phyloP scores from a whole-genome alignment of 1,284 basidiomycete species.

The Trametes polyzona region DNA sequence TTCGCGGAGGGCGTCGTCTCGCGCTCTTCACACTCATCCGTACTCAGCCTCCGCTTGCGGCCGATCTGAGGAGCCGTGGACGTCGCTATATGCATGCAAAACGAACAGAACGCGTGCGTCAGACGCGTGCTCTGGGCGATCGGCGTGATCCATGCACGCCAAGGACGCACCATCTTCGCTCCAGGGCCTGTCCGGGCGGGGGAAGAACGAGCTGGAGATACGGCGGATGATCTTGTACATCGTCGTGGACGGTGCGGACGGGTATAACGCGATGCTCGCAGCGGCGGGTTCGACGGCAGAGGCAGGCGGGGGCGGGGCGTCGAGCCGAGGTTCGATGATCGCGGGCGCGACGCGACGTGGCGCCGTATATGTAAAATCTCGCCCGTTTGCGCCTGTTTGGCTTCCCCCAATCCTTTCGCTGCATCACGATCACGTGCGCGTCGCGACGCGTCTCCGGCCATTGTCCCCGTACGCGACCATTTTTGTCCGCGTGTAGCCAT shows the following conservation, averaged over 20 bases:
- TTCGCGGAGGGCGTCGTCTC: conserved; percentile 46
- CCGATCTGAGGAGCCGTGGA: conserved; percentile 72
- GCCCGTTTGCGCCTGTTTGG: conserved; percentile 23
- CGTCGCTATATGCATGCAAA: conserved; percentile 51
- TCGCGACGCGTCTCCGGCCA: background rate
- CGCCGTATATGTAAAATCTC: conserved; percentile 16
- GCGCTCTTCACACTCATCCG: conserved; percentile 50
- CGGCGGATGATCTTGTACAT: conserved; percentile 76
- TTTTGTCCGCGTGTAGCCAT: too few species aligned
- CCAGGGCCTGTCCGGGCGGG: conserved; percentile 73
- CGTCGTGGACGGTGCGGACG: conserved; percentile 1
- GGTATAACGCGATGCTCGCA: conserved; percentile 3
- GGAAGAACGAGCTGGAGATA: conserved; percentile 71
- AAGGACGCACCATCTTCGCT: conserved; percentile 68
- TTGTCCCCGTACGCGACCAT: background rate
- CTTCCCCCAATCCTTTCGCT: conserved; percentile 5
- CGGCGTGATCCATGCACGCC: conserved; percentile 6
- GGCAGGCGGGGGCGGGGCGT: background rate
- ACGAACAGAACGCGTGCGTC: conserved; percentile 18
- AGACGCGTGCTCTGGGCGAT: conserved; percentile 22
- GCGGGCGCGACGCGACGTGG: conserved; percentile 28
- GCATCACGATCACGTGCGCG: conserved; percentile 19
- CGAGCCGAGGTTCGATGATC: conserved; percentile 17
- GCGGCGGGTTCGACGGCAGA: background rate
- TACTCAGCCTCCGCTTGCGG: conserved; percentile 65